These are phyloP conservation scores for Venturiaceae sp. DNA, from an alignment of 2,329 filamentous ascomycete species.

Conservation along the genomic window DNA sequence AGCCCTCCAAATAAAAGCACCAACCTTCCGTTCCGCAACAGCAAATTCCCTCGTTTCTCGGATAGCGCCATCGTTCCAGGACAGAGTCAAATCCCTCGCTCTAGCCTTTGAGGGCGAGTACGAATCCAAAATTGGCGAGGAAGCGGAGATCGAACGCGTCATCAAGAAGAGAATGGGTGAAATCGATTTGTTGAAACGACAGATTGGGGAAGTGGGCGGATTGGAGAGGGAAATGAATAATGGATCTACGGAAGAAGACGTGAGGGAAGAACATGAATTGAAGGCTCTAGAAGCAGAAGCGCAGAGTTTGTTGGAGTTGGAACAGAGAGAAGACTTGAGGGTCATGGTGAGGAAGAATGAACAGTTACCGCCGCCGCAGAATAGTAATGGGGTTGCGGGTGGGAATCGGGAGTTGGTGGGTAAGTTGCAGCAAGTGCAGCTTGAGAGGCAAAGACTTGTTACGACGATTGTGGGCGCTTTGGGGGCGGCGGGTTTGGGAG, in stretches of 20 bases:
- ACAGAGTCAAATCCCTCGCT: slow-evolving; percentile 33
- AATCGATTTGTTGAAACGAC: slow-evolving; percentile 48
- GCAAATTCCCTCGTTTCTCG: slow-evolving; percentile 52
- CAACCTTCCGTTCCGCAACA: slow-evolving; percentile 32
- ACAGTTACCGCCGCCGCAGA: slow-evolving; percentile 5
- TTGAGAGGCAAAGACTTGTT: slow-evolving; percentile 54
- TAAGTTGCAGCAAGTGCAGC: slow-evolving; percentile 32
- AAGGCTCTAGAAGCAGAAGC: slow-evolving; percentile 21
- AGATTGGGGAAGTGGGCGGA: slow-evolving; percentile 39
- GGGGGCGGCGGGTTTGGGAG: slow-evolving; percentile 58
- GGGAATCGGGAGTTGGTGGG: not conserved
- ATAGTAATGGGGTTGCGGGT: not conserved
- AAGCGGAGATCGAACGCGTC: slow-evolving; percentile 35
- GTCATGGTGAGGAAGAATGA: slow-evolving; percentile 16
- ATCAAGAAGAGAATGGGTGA: slow-evolving; percentile 56
- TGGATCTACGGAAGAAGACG: not conserved
- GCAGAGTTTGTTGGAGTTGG: slow-evolving; percentile 31
- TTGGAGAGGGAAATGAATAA: slow-evolving; percentile 13
- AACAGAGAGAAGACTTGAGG: slow-evolving; percentile 30
- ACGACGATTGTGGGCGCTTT: slow-evolving; percentile 59
- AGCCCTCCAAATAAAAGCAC: slow-evolving; percentile 5
- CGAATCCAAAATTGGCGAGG: slow-evolving; percentile 55
- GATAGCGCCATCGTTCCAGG: slow-evolving; percentile 46
- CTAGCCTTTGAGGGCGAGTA: slow-evolving; percentile 61
- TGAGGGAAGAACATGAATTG: slow-evolving; percentile 5